A percentile compares a stretch with the other conserved stretches of the same genome.
Evolutionary conservation across 352 stramenopile species (phyloP).

Genomic region (Pythium aristosporum): DNA sequence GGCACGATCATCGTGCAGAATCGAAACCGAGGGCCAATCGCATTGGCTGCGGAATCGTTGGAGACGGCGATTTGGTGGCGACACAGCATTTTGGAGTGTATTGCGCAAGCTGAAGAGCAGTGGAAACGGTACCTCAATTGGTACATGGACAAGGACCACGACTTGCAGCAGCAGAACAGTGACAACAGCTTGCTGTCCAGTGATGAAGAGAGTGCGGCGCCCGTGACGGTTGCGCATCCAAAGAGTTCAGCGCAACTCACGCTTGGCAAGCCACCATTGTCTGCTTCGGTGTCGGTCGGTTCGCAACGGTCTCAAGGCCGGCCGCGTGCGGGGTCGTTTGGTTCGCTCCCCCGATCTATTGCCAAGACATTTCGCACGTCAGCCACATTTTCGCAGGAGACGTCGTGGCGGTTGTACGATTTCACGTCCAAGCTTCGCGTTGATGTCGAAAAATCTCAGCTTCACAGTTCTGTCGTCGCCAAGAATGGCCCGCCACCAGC

Average conservation of each 20-base stretch:
- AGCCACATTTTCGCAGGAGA: slow-evolving; percentile 75
- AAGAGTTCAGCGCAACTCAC: slow-evolving; percentile 14
- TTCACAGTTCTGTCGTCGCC: slow-evolving; percentile 34
- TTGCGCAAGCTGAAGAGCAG: slow-evolving; percentile 80
- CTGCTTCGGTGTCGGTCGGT: slow-evolving; percentile 15
- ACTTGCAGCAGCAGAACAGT: slow-evolving; percentile 20
- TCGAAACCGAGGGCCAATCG: slow-evolving; percentile 68
- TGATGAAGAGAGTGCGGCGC: slow-evolving; percentile 9
- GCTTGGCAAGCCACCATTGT: slow-evolving; percentile 18
- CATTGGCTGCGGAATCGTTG: slow-evolving; percentile 75
- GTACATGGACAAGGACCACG: slow-evolving; percentile 83
- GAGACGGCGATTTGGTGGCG: slow-evolving; percentile 86
- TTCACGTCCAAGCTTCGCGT: slow-evolving; percentile 75
- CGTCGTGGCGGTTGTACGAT: slow-evolving; percentile 72
- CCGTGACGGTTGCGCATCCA: background rate
- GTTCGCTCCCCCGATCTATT: slow-evolving; percentile 72
- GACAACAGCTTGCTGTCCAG: slow-evolving; percentile 21
- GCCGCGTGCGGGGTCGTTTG: slow-evolving; percentile 60
- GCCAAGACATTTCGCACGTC: slow-evolving; percentile 77
- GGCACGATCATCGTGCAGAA: slow-evolving; percentile 73
- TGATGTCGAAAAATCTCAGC: slow-evolving; percentile 52
- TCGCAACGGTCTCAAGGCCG: slow-evolving; percentile 23
- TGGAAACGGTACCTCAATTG: slow-evolving; percentile 86
- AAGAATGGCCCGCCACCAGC: slow-evolving; percentile 47
- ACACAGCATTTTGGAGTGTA: slow-evolving; percentile 83